phyloP scores from a whole-genome alignment of 139 green algal genomes.

The Desmodesmus armatus region DNA sequence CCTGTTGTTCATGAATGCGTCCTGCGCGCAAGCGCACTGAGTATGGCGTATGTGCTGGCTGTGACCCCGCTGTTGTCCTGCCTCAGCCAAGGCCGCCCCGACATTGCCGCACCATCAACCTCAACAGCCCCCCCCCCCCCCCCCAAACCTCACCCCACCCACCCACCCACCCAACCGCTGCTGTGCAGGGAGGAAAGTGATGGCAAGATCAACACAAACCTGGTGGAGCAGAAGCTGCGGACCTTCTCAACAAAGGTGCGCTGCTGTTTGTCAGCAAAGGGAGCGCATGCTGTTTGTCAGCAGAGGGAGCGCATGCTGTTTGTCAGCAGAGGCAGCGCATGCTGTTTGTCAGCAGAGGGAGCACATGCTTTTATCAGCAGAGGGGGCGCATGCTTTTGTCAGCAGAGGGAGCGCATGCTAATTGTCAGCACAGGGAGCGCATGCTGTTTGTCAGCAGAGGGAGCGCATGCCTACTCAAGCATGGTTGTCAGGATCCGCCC shows the following conservation, averaged over 20 bases:
- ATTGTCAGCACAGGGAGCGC: not conserved
- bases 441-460: not conserved
- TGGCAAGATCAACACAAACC: constrained; percentile 82
- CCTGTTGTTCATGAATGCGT: too few species aligned
- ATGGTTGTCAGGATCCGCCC: too few species aligned
- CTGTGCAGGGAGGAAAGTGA: constrained; percentile 89
- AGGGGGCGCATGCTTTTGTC: not conserved
- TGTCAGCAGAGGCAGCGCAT: not conserved
- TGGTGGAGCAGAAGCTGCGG: constrained; percentile 82
- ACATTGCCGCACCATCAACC: too few species aligned
- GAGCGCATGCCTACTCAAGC: too few species aligned
- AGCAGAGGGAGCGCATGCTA: too few species aligned
- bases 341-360: not conserved
- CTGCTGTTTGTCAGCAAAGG: not conserved
- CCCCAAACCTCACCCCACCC: not conserved
- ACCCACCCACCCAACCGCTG: not conserved
- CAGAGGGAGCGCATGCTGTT: too few species aligned
- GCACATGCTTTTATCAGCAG: too few species aligned
- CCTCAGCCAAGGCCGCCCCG: too few species aligned
- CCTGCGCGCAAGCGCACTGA: too few species aligned
- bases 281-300: not conserved
- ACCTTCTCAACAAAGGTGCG: constrained; percentile 93
- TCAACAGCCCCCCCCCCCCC: too few species aligned
- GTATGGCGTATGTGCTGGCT: too few species aligned
- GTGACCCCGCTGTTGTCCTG: too few species aligned